phyloP scores from a whole-genome alignment of 148 eudicot genomes.

The Spergularia marina region DNA sequence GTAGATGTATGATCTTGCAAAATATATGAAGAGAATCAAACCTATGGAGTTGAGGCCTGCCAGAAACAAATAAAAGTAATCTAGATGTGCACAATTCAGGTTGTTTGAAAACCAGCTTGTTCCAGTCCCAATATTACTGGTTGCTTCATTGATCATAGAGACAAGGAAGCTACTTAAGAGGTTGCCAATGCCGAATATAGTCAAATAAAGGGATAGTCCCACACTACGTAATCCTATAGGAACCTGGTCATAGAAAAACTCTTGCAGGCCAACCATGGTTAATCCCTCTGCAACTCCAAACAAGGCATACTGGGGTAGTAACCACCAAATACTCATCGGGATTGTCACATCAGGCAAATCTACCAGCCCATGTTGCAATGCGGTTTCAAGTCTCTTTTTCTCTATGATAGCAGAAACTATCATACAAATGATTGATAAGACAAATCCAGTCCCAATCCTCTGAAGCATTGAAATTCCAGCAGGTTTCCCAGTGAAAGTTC shows the following conservation, averaged over 20 bases:
- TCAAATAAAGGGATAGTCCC: slow-evolving; percentile 53
- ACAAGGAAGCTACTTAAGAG: slow-evolving; percentile 58
- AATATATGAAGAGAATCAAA: slow-evolving; percentile 25
- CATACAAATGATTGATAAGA: slow-evolving; percentile 42
- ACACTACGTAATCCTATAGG: slow-evolving; percentile 56
- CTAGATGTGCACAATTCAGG: slow-evolving; percentile 50
- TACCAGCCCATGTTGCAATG: slow-evolving; percentile 31
- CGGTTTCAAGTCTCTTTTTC: slow-evolving; percentile 40
- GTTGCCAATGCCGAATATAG: slow-evolving; percentile 56
- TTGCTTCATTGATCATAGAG: slow-evolving; percentile 37
- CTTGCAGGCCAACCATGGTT: slow-evolving; percentile 64
- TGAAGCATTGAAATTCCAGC: slow-evolving; percentile 66
- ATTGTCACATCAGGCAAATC: slow-evolving; percentile 39
- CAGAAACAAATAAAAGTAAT: slow-evolving; percentile 73
- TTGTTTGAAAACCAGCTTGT: slow-evolving; percentile 54
- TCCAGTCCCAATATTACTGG: slow-evolving; percentile 35
- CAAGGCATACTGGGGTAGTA: slow-evolving; percentile 57
- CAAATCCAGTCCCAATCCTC: slow-evolving; percentile 51
- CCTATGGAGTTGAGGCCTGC: slow-evolving; percentile 28
- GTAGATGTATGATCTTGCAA: slow-evolving; percentile 34
- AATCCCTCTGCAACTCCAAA: slow-evolving; percentile 48
- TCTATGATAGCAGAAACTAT: slow-evolving; percentile 46
- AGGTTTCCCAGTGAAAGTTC: slow-evolving; percentile 43
- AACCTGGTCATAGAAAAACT: slow-evolving; percentile 59
- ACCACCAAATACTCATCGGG: slow-evolving; percentile 71